A percentile compares a stretch with the other conserved stretches of the same genome.
Conservation (phyloP, 176 grass and related monocot genomes). For the Oryza brachyantha region DNA sequence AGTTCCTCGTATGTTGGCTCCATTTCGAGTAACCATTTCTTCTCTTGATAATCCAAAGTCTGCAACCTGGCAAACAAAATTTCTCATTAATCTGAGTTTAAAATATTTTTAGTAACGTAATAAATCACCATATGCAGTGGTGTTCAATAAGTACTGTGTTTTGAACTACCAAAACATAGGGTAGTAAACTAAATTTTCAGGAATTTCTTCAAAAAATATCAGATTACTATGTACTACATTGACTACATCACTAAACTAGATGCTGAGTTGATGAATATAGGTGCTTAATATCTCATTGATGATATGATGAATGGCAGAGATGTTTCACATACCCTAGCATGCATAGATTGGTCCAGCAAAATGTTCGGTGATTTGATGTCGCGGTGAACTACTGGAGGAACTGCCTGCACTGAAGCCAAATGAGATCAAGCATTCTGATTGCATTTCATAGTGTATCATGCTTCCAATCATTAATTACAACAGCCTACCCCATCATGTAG, state of each 20-base stretch:
- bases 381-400: slow-evolving; percentile 86
- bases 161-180: background rate
- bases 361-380: slow-evolving; percentile 96
- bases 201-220: background rate
- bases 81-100: slow-evolving; percentile 18
- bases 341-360: slow-evolving; percentile 88
- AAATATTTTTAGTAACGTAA: slow-evolving; percentile 14
- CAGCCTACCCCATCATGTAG: slow-evolving; percentile 88
- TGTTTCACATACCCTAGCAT: slow-evolving; percentile 68
- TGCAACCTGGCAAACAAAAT: slow-evolving; percentile 62
- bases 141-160: background rate
- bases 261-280: background rate
- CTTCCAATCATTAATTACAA: slow-evolving; percentile 20
- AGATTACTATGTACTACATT: background rate
- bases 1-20: slow-evolving; percentile 75
- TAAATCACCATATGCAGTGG: background rate
- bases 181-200: background rate
- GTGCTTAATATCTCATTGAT: background rate
- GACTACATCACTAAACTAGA: background rate
- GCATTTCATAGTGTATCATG: slow-evolving; percentile 4
- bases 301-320: slow-evolving; percentile 5
- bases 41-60: slow-evolving; percentile 98
- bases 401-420: slow-evolving; percentile 64
- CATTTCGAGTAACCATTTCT: slow-evolving; percentile 65
- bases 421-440: slow-evolving; percentile 20